Evolutionary conservation across 2,329 filamentous ascomycete species (phyloP).

Genomic region (Aspergillus terreus): DNA sequence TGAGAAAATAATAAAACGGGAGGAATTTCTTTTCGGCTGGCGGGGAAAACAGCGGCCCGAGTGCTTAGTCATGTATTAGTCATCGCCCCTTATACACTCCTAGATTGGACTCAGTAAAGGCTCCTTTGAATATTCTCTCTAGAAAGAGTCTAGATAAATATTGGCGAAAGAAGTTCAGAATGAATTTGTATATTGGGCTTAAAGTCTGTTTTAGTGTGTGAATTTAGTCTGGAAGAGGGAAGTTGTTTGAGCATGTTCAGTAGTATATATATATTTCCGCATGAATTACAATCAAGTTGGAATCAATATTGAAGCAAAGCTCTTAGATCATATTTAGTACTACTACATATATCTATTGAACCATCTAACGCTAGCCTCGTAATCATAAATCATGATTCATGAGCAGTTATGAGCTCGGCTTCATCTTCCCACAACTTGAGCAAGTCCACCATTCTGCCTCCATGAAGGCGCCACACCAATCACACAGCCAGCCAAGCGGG

Average conservation of each 20-base stretch:
- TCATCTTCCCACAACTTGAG: constrained; percentile 57
- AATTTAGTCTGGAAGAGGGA: too few species aligned
- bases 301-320: background rate
- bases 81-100: background rate
- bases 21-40: constrained; percentile 6
- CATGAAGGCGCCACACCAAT: constrained; percentile 59
- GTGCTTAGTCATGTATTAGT: constrained; percentile 7
- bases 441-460: constrained; percentile 65
- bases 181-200: too few species aligned
- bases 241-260: too few species aligned
- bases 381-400: background rate
- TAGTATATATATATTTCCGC: too few species aligned
- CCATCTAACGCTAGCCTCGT: background rate
- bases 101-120: too few species aligned
- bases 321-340: background rate
- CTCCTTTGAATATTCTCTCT: too few species aligned
- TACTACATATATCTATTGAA: background rate
- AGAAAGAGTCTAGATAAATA: too few species aligned
- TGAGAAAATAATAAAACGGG: constrained; percentile 4
- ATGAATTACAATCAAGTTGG: too few species aligned
- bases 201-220: too few species aligned
- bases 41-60: constrained; percentile 1
- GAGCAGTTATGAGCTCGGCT: constrained; percentile 42
- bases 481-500: constrained; percentile 58
- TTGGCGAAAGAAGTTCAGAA: too few species aligned